Evolutionary conservation across 768 basidiomycete species (phyloP), one percentile per base, ranked within the genome.

Genomic region (Pilatotrama ljubarskyi): DNA sequence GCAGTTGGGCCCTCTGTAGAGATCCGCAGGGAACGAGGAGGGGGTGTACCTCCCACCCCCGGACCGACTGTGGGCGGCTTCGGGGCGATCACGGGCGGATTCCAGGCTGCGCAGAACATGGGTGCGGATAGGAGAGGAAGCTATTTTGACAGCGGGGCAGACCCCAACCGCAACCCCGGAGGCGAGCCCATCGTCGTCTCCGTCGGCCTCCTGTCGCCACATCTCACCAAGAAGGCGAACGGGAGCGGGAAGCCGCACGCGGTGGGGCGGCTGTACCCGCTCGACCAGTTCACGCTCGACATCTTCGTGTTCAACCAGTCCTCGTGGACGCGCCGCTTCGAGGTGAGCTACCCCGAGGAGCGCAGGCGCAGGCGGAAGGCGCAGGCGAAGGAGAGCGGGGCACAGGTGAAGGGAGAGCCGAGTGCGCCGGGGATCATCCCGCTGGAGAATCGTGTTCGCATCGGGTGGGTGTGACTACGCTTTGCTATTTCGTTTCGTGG

Each of bases 301-400:
- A 87, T 94, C 2, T 94, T 95, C 66, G 90, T 94, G 55, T 93
- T 88, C 66, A 95, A 94, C 67, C 87, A 87, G 73, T 86, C 84
- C 44, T 76, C 82, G 43, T 86, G 88, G 85, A 86, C 85, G 51
- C 80, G 91, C 59, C 72, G 90, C 64, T 90, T 93, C 64, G 91
- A 92, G 72, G 79, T 93, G 37, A 86, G 82, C 29, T 87, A 82
- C 71, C 86, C 87, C 1, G 81, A 85, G 65, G 75, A 77, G 32
- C 71, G 82, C 57, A 75, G 79, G 66, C 74, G 82, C 54, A 70
- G 69, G 50, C 69, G 73, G 50, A 70, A 80, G 63, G 77, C 75
- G 58, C 72, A 70, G 14, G 76, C 41, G 46, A 18, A 32, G 17
- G 49, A 55, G 44, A 15, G 43, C 32, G 49, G 24, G 42, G 24